Evolutionary conservation across 768 basidiomycete genomes (phyloP).

Genomic region (Suillus placidus): DNA sequence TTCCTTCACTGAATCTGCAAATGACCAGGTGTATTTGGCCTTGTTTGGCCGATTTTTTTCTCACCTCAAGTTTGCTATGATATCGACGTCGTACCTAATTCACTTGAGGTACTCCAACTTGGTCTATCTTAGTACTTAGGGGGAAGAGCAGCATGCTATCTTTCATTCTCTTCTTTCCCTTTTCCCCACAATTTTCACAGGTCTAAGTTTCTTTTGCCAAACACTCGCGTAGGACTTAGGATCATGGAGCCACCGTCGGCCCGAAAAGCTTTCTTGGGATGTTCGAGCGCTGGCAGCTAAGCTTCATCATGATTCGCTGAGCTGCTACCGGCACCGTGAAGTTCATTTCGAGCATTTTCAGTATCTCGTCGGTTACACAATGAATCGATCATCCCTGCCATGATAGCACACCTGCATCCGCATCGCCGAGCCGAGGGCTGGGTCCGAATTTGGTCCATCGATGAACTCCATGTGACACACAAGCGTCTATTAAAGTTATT

Average conservation of each 20-base stretch:
- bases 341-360: not conserved
- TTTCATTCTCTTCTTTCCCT: not conserved
- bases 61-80: no score
- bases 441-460: slow-evolving; percentile 9
- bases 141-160: not conserved
- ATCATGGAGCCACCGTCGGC: not conserved
- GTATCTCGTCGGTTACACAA: not conserved
- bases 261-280: not conserved
- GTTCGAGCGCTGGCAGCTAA: not conserved
- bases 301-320: not conserved
- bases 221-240: not conserved
- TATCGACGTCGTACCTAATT: not conserved
- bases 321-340: slow-evolving; percentile 1
- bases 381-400: slow-evolving; percentile 12
- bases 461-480: slow-evolving; percentile 21
- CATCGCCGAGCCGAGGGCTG: slow-evolving; percentile 20
- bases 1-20: not conserved
- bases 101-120: not conserved
- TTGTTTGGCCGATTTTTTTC: not conserved
- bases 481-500: slow-evolving; percentile 3
- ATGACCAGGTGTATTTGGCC: not conserved
- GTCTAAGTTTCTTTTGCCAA: not conserved
- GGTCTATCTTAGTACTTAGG: not conserved
- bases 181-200: not conserved
- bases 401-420: slow-evolving; percentile 12